These are phyloP conservation scores for Podaxis pistillaris DNA, from an alignment of 768 basidiomycete species.

Conservation along the genomic window DNA sequence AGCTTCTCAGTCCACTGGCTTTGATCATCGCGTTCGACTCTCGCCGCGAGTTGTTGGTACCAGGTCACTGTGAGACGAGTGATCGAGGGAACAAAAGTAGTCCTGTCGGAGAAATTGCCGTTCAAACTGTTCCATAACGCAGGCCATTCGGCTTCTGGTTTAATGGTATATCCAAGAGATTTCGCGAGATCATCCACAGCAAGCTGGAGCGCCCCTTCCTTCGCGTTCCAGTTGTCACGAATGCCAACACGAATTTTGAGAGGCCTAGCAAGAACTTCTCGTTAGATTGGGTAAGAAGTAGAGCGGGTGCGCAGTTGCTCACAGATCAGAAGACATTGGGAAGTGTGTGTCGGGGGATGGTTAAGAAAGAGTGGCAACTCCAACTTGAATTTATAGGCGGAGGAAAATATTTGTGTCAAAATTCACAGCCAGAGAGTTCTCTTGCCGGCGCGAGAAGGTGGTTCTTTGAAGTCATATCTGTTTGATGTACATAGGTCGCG, in stretches of 20 bases:
- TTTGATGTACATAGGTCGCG: not conserved
- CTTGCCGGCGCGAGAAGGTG: not conserved
- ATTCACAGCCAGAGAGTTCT: not conserved
- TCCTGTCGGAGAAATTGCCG: slow-evolving; percentile 30
- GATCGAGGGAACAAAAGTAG: slow-evolving; percentile 33
- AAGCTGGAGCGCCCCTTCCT: slow-evolving; percentile 26
- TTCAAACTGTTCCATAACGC: slow-evolving; percentile 30
- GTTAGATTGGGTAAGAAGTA: not conserved
- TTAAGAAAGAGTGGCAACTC: not conserved
- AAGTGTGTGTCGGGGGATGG: not conserved
- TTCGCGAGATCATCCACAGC: slow-evolving; percentile 26
- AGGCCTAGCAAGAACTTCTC: slow-evolving; percentile 24
- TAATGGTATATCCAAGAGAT: slow-evolving; percentile 32
- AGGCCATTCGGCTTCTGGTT: slow-evolving; percentile 33
- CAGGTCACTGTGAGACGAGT: slow-evolving; percentile 29
- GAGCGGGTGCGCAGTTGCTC: not conserved
- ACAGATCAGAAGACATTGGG: slow-evolving; percentile 18
- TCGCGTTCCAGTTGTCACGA: slow-evolving; percentile 35
- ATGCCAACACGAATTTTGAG: slow-evolving; percentile 36
- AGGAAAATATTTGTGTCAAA: not conserved
- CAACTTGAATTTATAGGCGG: not conserved
- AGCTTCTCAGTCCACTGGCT: slow-evolving; percentile 36
- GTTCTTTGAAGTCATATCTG: not conserved
- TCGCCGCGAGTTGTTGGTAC: slow-evolving; percentile 32
- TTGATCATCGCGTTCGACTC: slow-evolving; percentile 32